These are phyloP conservation scores for Ehretia macrophylla DNA, from an alignment of 257 asterid genomes.

Conservation along the genomic window DNA sequence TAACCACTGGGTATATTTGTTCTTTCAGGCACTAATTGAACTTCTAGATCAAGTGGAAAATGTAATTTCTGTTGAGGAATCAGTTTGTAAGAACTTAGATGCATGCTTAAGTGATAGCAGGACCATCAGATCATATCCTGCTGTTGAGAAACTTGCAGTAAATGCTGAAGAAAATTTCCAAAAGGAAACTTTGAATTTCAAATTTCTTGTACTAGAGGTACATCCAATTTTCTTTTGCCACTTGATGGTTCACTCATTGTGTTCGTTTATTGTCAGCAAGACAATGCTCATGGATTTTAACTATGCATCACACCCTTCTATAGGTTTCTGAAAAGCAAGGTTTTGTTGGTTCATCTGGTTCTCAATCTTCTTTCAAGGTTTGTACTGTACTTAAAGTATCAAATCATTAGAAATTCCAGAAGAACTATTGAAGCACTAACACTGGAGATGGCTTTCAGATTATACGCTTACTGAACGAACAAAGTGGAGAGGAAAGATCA, in stretches of 20 bases:
- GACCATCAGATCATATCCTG: constrained; percentile 32
- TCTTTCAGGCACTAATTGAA: constrained; percentile 78
- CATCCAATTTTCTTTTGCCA: constrained; percentile 8
- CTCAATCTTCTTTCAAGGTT: constrained; percentile 61
- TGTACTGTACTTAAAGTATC: constrained; percentile 19
- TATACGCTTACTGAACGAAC: constrained; percentile 78
- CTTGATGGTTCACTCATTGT: constrained; percentile 2
- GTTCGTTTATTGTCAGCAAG: constrained; percentile 14
- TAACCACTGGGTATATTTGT: background rate
- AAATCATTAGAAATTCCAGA: constrained; percentile 14
- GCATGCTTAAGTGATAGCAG: constrained; percentile 31
- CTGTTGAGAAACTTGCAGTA: constrained; percentile 19
- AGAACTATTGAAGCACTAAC: constrained; percentile 15
- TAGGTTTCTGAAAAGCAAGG: constrained; percentile 74
- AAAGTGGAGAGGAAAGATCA: constrained; percentile 71
- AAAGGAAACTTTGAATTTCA: constrained; percentile 26
- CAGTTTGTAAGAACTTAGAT: constrained; percentile 29
- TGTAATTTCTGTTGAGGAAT: constrained; percentile 66
- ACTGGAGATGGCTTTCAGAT: constrained; percentile 40
- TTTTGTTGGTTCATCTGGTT: constrained; percentile 38
- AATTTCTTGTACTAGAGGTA: constrained; percentile 93
- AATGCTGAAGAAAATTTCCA: constrained; percentile 27
- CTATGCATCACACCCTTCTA: constrained; percentile 12
- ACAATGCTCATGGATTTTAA: constrained; percentile 5
- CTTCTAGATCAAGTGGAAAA: constrained; percentile 94